Percentiles rank a stretch among this genome's conserved stretches.
phyloP scores from a whole-genome alignment of 2,329 filamentous ascomycete genomes.

The Xylaria polymorpha region DNA sequence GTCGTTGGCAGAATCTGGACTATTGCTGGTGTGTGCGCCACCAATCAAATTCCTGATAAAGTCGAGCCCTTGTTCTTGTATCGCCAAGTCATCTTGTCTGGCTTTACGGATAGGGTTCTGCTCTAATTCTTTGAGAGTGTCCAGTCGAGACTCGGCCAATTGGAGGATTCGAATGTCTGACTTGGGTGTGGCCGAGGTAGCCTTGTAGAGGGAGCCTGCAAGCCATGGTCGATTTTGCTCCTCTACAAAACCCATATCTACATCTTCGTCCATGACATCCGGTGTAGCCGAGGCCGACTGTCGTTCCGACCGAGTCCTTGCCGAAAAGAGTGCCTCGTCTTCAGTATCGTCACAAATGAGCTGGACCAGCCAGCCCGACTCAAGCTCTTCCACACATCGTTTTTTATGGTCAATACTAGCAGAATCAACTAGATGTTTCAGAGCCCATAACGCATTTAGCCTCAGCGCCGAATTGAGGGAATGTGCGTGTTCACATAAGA shows the following conservation, averaged over 20 bases:
- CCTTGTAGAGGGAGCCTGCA: slow-evolving; percentile 38
- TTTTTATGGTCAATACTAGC: slow-evolving; percentile 79
- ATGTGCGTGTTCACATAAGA: slow-evolving; percentile 85
- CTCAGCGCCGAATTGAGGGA: slow-evolving; percentile 82
- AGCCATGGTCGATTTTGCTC: slow-evolving; percentile 52
- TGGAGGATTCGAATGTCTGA: slow-evolving; percentile 53
- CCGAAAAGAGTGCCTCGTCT: slow-evolving; percentile 61
- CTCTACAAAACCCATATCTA: slow-evolving; percentile 65
- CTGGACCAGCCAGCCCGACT: slow-evolving; percentile 82
- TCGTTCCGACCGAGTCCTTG: slow-evolving; percentile 50
- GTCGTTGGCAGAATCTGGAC: slow-evolving; percentile 62
- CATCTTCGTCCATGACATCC: slow-evolving; percentile 67
- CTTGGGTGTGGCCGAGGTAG: slow-evolving; percentile 30
- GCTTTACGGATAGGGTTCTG: slow-evolving; percentile 74
- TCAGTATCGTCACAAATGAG: slow-evolving; percentile 75
- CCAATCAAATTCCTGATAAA: slow-evolving; percentile 91
- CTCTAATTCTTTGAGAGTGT: slow-evolving; percentile 71
- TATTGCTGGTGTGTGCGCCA: slow-evolving; percentile 61
- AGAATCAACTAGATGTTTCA: slow-evolving; percentile 88
- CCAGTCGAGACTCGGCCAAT: slow-evolving; percentile 62
- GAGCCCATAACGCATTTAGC: slow-evolving; percentile 88
- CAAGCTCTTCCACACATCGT: slow-evolving; percentile 79
- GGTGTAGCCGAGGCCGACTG: slow-evolving; percentile 40
- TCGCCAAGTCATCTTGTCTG: slow-evolving; percentile 80
- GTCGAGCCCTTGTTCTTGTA: slow-evolving; percentile 91